These are phyloP conservation scores for Rhododendron ovatum DNA, from an alignment of 148 eudicot genomes.

Conservation along the genomic window DNA sequence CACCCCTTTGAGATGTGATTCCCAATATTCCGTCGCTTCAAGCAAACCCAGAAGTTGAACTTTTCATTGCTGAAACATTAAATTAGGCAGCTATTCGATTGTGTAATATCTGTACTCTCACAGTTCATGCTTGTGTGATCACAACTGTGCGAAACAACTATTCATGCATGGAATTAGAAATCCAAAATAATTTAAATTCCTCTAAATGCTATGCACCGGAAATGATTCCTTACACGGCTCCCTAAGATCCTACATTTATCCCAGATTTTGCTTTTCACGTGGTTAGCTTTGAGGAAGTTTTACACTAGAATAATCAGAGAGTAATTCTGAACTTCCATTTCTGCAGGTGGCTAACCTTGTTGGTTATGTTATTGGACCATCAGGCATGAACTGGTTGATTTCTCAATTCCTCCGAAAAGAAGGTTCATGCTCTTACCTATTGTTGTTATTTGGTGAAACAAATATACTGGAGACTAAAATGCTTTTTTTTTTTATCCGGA, in stretches of 20 bases:
- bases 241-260: neutral
- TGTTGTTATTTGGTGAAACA: no score
- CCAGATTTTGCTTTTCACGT: neutral
- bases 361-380: conserved; percentile 93
- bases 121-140: neutral
- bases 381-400: conserved; percentile 81
- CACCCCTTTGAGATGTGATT: neutral
- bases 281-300: neutral
- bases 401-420: conserved; percentile 31
- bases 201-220: neutral
- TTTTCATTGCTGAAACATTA: neutral
- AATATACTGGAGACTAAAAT: no score
- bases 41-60: neutral
- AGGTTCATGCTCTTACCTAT: no score
- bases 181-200: neutral
- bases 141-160: neutral
- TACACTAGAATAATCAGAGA: neutral
- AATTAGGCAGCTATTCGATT: neutral
- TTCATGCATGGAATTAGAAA: neutral
- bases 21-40: neutral
- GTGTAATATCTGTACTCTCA: neutral
- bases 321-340: conserved; percentile 7
- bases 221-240: neutral
- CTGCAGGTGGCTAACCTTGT: conserved; percentile 89
- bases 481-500: no score